A percentile compares a stretch with the other conserved stretches of the same genome.
These are phyloP conservation scores for Aspergillus persii DNA, from an alignment of 2,329 filamentous ascomycete species.

Conservation along the genomic window DNA sequence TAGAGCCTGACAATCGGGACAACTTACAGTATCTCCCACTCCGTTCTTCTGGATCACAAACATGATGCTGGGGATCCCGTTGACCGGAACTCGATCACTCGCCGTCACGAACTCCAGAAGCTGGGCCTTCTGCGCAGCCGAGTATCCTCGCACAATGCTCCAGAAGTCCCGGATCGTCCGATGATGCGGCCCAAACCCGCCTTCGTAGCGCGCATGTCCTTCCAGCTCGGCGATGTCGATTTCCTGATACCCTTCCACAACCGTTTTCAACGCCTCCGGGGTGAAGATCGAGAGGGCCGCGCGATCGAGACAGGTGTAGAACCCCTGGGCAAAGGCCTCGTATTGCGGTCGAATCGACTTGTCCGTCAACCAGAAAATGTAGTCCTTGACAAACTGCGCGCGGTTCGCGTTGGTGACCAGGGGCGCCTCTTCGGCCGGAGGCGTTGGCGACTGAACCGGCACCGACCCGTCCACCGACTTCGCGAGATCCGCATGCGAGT, in stretches of 20 bases:
- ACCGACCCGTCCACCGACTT: conserved; percentile 26
- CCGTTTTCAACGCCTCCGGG: conserved; percentile 66
- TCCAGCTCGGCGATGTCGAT: conserved; percentile 76
- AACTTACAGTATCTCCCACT: conserved; percentile 53
- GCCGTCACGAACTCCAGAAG: conserved; percentile 94
- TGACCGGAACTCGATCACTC: conserved; percentile 83
- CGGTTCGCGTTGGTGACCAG: conserved; percentile 82
- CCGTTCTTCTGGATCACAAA: conserved; percentile 82
- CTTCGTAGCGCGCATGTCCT: conserved; percentile 71
- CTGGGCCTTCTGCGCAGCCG: conserved; percentile 66
- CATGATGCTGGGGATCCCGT: conserved; percentile 75
- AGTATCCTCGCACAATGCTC: conserved; percentile 67
- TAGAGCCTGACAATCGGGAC: background rate
- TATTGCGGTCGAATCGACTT: conserved; percentile 75
- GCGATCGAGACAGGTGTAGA: conserved; percentile 69
- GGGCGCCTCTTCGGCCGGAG: conserved; percentile 53
- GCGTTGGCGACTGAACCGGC: conserved; percentile 27
- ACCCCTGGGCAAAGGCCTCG: conserved; percentile 76
- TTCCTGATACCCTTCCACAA: conserved; percentile 79
- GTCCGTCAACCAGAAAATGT: conserved; percentile 78
- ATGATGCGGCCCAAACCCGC: conserved; percentile 69
- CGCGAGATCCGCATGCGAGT: conserved; percentile 15
- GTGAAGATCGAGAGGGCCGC: conserved; percentile 72
- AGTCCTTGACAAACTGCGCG: conserved; percentile 75
- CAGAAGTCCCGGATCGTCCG: conserved; percentile 77